Conservation (phyloP, 345 rosid species). For the Geranium brycei region DNA sequence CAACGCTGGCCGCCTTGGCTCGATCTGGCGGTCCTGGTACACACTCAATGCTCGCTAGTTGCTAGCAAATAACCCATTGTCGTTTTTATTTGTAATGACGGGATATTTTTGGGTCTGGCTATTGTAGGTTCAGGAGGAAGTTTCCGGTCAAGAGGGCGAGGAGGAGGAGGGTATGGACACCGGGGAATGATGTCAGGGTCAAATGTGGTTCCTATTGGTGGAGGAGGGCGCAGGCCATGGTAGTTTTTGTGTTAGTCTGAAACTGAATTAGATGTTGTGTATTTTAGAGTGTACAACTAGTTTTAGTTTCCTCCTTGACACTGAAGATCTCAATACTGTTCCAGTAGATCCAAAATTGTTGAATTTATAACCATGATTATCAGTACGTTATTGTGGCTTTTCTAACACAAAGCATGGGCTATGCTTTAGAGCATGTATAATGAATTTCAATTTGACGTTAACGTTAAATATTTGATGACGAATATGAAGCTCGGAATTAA, state of each 20-base stretch:
- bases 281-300: no score
- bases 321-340: background rate
- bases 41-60: background rate
- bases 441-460: no score
- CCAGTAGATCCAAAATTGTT: no score
- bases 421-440: no score
- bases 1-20: conserved; percentile 46
- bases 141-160: conserved; percentile 69
- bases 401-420: no score
- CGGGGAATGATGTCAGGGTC: conserved; percentile 58
- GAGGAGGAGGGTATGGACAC: conserved; percentile 65
- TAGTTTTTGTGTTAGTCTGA: conserved; percentile 12
- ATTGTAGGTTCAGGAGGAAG: conserved; percentile 42
- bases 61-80: background rate
- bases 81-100: background rate
- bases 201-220: conserved; percentile 60
- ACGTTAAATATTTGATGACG: no score
- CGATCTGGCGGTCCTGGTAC: conserved; percentile 53
- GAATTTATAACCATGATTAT: no score
- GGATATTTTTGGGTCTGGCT: background rate
- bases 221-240: conserved; percentile 46
- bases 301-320: no score
- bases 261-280: background rate
- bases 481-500: no score
- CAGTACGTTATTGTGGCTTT: no score